Base-by-base conservation (phyloP, 2,329 filamentous ascomycete species). In the Dichotomopilus funicola region DNA sequence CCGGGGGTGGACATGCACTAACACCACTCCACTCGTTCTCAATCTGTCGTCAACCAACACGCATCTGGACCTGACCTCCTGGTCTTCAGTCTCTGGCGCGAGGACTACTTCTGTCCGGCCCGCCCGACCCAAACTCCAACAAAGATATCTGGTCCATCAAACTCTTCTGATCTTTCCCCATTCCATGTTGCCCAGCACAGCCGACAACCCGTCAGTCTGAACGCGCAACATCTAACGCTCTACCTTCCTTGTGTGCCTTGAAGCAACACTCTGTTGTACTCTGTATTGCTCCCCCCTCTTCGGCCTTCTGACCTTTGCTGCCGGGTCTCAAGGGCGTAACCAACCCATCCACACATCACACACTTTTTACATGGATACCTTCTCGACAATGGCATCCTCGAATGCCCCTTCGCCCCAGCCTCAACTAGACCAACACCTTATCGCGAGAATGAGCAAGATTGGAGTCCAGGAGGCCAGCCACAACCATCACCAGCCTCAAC, bases 131-230 rank as follows among this genome's bases (percentile, higher is more conserved):
- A 57, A 37, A 19, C 43, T 52, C 46, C 47, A 19, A 34, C 44
- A 37, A 33, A 12, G 31, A 49, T 47, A 48, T 57, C 55, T 51
- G 45, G 51, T 48, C 48, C 54, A 56, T 58, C 54, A 57, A 55
- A 56, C 54, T 44, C 45, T 2, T 46, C 37, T 44, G 43, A 51
- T 53, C 43, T 48, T 43, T n/a, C 52, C 37, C 45, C 34, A 40
- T 36, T 46, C 27, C 43, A 47, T 49, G 51, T 47, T 42, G 43
- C 13, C 42, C 51, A 27, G 19, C 19, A 27, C 19, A 27, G 19
- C 19, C 19, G 19, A 27, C 19, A 27, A 27, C 19, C 19, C 19
- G 19, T 27, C 19, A 27, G 19, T 27, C 19, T 27, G 19, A 27
- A 27, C 19, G 19, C 19, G 19, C 19, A 27, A 27, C 19, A 27